A percentile compares a stretch with the other conserved stretches of the same genome.
phyloP scores from a whole-genome alignment of 148 eudicot genomes.

The Nepenthes gracilis region DNA sequence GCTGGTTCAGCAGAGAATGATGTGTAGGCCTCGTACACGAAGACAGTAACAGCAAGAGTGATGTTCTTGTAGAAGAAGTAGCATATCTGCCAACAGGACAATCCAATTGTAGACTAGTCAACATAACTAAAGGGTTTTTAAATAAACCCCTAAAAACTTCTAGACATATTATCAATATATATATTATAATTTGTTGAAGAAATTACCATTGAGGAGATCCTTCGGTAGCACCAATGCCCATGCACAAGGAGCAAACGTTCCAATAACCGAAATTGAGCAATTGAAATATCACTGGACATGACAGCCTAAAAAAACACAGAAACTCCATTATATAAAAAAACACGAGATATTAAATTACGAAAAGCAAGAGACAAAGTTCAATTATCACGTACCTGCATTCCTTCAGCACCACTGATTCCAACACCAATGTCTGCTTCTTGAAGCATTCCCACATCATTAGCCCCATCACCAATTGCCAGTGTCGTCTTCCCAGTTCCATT shows the following conservation, averaged over 20 bases:
- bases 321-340: not conserved
- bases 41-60: slow-evolving; percentile 60
- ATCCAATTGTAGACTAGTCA: too few species aligned
- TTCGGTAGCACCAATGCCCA: slow-evolving; percentile 98
- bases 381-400: slow-evolving; percentile 66
- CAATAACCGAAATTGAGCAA: slow-evolving; percentile 92
- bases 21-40: slow-evolving; percentile 66
- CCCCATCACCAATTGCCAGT: slow-evolving; percentile 92
- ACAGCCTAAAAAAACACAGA: slow-evolving; percentile 45
- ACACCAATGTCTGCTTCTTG: slow-evolving; percentile 94
- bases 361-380: not conserved
- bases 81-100: slow-evolving; percentile 58
- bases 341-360: not conserved
- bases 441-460: slow-evolving; percentile 96
- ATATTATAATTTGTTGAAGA: too few species aligned
- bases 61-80: slow-evolving; percentile 94
- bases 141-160: too few species aligned
- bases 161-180: too few species aligned
- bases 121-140: too few species aligned
- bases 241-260: slow-evolving; percentile 89
- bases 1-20: slow-evolving; percentile 84
- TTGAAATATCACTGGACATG: slow-evolving; percentile 94
- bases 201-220: slow-evolving; percentile 89
- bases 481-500: slow-evolving; percentile 62
- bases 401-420: slow-evolving; percentile 92